phyloP scores from a whole-genome alignment of 2,329 filamentous ascomycete genomes.

The Myriosclerotinia scirpicola region DNA sequence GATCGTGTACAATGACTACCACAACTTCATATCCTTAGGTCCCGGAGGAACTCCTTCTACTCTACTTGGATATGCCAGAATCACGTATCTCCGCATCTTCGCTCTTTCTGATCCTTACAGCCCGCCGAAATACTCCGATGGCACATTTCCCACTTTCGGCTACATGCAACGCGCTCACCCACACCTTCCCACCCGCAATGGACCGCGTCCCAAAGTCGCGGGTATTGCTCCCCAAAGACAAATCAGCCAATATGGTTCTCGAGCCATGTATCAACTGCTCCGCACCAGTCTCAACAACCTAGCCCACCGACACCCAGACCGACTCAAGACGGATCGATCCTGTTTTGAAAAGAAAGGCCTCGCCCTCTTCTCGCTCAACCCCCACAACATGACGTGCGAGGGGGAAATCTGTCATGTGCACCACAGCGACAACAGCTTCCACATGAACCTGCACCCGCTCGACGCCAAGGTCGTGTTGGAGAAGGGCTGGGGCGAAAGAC shows the following conservation, averaged over 20 bases:
- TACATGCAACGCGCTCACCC: conserved; percentile 56
- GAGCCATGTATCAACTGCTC: conserved; percentile 56
- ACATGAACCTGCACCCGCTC: conserved; percentile 76
- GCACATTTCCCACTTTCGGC: conserved; percentile 55
- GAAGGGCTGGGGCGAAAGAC: conserved; percentile 75
- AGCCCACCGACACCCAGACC: conserved; percentile 46
- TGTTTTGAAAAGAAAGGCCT: conserved; percentile 83
- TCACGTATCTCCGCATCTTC: conserved; percentile 72
- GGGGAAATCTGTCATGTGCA: conserved; percentile 86
- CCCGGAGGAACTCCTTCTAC: conserved; percentile 79
- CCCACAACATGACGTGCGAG: conserved; percentile 68
- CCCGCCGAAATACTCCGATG: conserved; percentile 53
- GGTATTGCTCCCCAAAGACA: conserved; percentile 84
- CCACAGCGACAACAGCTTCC: conserved; percentile 72
- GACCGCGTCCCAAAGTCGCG: conserved; percentile 63
- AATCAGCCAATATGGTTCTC: conserved; percentile 62
- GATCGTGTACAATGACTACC: conserved; percentile 67
- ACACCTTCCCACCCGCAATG: conserved; percentile 60
- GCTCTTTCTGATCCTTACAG: conserved; percentile 68
- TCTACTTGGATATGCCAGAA: conserved; percentile 68
- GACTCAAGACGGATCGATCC: conserved; percentile 62
- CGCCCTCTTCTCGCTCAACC: conserved; percentile 67
- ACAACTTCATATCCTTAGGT: conserved; percentile 72
- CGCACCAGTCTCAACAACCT: conserved; percentile 54
- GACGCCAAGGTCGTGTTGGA: conserved; percentile 72